These are phyloP conservation scores for Ilex asprella DNA, from an alignment of 257 asterid species.

Conservation along the genomic window DNA sequence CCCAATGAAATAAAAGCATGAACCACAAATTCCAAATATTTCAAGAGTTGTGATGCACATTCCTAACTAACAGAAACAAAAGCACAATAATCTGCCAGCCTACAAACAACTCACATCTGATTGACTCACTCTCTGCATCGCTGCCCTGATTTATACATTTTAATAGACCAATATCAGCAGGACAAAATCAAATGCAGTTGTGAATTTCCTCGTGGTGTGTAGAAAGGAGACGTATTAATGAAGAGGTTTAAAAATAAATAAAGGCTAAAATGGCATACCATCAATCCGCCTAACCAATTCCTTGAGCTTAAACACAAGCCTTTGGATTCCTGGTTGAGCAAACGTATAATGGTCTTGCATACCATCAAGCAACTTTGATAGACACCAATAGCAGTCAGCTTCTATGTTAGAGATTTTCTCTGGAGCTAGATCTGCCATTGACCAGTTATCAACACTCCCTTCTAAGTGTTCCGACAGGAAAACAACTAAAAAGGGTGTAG, in stretches of 20 bases:
- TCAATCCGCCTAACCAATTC: constrained; percentile 92
- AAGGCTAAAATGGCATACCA: constrained; percentile 36
- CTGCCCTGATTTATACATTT: neutral
- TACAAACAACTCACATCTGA: neutral
- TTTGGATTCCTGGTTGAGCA: constrained; percentile 98
- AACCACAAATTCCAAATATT: neutral
- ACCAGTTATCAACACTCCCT: constrained; percentile 75
- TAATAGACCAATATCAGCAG: neutral
- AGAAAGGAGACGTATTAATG: no score
- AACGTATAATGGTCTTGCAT: constrained; percentile 99
- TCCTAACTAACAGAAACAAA: neutral
- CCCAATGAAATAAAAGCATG: neutral
- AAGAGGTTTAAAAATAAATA: neutral
- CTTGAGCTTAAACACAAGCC: constrained; percentile 94
- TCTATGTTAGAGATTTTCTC: constrained; percentile 67
- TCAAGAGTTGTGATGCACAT: neutral
- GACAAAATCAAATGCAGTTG: neutral
- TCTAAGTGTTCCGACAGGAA: constrained; percentile 82
- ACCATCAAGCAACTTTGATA: constrained; percentile 90
- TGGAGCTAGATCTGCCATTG: constrained; percentile 55
- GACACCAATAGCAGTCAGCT: constrained; percentile 99
- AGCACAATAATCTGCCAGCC: neutral
- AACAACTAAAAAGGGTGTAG: constrained; percentile 88
- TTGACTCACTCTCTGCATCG: no score
- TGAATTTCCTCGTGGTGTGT: neutral